Evolutionary conservation across 2,329 filamentous ascomycete genomes (phyloP).

Genomic region (Lachnellula suecica): DNA sequence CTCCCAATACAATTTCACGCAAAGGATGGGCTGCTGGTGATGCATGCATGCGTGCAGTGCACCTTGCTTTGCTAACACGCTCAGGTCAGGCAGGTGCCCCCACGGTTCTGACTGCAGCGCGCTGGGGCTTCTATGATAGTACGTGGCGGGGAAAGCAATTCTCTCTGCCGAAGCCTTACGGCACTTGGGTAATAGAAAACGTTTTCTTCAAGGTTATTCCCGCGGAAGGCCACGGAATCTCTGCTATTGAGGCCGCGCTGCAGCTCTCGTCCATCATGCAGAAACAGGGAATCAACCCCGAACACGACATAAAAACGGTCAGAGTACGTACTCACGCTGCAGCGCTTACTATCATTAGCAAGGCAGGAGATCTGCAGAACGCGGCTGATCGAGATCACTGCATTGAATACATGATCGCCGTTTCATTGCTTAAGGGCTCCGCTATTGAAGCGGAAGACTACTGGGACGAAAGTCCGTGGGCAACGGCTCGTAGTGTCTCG

Average conservation of each 20-base stretch:
- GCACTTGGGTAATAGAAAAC: slow-evolving; percentile 29
- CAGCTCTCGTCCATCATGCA: slow-evolving; percentile 14
- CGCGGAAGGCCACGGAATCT: slow-evolving; percentile 35
- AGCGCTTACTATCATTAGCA: slow-evolving; percentile 35
- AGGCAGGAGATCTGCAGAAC: slow-evolving; percentile 28
- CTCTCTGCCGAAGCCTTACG: slow-evolving; percentile 19
- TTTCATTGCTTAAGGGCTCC: slow-evolving; percentile 33
- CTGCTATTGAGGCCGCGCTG: slow-evolving; percentile 35
- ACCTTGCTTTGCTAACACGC: slow-evolving; percentile 33
- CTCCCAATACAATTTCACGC: slow-evolving; percentile 35
- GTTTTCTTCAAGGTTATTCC: slow-evolving; percentile 26
- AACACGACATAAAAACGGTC: slow-evolving; percentile 26
- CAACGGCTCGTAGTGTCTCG: background rate
- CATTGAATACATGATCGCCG: slow-evolving; percentile 35
- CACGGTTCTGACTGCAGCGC: slow-evolving; percentile 31
- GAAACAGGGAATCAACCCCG: slow-evolving; percentile 12
- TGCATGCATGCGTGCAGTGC: slow-evolving; percentile 40
- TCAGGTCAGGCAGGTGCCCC: slow-evolving; percentile 31
- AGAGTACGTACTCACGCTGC: slow-evolving; percentile 31
- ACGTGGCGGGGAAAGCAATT: slow-evolving; percentile 19
- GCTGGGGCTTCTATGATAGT: slow-evolving; percentile 38
- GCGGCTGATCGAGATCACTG: slow-evolving; percentile 38
- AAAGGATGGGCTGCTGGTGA: slow-evolving; percentile 44
- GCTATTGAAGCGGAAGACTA: slow-evolving; percentile 8
- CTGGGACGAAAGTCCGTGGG: slow-evolving; percentile 3